These are phyloP conservation scores for Aspergillus piperis DNA, from an alignment of 2,329 filamentous ascomycete genomes.

Conservation along the genomic window DNA sequence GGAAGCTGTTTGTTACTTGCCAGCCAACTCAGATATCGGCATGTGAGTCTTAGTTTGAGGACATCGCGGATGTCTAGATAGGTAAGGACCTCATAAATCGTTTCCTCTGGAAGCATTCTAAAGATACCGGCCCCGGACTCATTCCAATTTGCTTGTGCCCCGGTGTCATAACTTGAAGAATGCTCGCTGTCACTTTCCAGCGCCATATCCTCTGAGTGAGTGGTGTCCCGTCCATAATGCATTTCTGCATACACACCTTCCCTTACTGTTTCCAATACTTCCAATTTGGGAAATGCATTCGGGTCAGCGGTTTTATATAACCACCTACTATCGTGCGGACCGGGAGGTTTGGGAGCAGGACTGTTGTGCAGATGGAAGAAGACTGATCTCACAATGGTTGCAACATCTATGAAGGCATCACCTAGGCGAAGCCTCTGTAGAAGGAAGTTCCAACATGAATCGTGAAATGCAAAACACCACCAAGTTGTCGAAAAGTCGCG, in stretches of 20 bases:
- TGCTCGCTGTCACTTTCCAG: no score
- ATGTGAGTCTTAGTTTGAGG: background rate
- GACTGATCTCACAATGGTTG: background rate
- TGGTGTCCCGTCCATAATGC: no score
- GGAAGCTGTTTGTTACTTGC: conserved; percentile 2
- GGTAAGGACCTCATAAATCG: conserved; percentile 6
- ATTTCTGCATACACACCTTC: no score
- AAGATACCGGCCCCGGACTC: background rate
- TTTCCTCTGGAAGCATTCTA: conserved; percentile 2
- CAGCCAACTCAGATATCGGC: background rate
- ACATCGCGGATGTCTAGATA: conserved; percentile 10
- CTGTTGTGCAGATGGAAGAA: conserved; percentile 16
- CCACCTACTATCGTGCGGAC: no score
- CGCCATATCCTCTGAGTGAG: background rate
- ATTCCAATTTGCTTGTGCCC: no score
- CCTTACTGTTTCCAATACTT: background rate
- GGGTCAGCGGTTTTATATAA: no score
- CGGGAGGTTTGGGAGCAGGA: conserved; percentile 3
- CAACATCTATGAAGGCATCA: background rate
- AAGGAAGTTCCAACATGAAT: conserved; percentile 20
- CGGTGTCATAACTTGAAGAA: no score
- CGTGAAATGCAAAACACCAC: conserved; percentile 16
- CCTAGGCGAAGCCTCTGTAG: conserved; percentile 2
- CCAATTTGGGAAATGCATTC: background rate
- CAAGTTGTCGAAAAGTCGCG: background rate